Conservation (phyloP, 164 flowering plant species). For the Annona squamosa region DNA sequence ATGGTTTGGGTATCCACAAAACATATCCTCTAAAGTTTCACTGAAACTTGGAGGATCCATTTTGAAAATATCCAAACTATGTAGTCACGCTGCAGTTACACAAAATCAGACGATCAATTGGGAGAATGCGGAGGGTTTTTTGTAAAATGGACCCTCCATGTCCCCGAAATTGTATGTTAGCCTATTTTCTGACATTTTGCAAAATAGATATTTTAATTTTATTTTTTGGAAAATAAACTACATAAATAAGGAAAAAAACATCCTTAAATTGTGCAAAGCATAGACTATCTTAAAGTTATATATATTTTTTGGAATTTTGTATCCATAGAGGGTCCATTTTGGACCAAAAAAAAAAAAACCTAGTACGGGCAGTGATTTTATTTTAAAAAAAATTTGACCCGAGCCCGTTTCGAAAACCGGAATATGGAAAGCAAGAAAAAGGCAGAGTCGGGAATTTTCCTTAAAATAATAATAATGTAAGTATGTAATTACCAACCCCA, state of each 20-base stretch:
- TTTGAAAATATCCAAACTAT: too few species aligned
- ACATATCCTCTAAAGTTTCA: too few species aligned
- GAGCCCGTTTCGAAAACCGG: not conserved
- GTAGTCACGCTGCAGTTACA: too few species aligned
- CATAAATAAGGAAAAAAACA: not conserved
- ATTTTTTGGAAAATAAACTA: too few species aligned
- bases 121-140: too few species aligned
- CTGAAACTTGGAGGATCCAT: too few species aligned
- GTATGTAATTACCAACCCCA: slow-evolving; percentile 59
- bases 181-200: too few species aligned
- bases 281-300: not conserved
- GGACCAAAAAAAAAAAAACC: not conserved
- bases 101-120: too few species aligned
- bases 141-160: too few species aligned
- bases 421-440: not conserved
- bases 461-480: not conserved
- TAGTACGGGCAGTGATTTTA: not conserved
- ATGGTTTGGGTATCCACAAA: too few species aligned
- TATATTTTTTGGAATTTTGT: not conserved
- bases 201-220: too few species aligned
- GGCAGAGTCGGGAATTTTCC: not conserved
- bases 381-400: not conserved
- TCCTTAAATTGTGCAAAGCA: not conserved
- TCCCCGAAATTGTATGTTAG: too few species aligned
- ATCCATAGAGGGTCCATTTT: not conserved